A percentile compares a stretch with the other conserved stretches of the same genome.
Evolutionary conservation across 2,329 filamentous ascomycete species (phyloP).

Genomic region (Colletotrichum ledebouriae): DNA sequence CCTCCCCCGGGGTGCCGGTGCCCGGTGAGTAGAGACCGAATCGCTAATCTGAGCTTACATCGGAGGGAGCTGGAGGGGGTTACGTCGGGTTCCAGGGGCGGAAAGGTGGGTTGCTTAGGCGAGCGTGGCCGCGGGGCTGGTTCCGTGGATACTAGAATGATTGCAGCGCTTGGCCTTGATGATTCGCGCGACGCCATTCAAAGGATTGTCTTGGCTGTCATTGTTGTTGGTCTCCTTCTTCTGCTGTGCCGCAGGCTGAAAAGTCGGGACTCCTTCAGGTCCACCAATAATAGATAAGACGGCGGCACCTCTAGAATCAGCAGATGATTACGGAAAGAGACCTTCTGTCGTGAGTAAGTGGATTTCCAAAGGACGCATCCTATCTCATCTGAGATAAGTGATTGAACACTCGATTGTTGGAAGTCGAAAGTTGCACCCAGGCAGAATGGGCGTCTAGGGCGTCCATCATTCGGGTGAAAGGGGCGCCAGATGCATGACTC

Average conservation of each 20-base stretch:
- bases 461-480: not conserved
- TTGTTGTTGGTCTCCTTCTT: not conserved
- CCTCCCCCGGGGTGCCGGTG: not conserved
- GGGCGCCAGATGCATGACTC: not conserved
- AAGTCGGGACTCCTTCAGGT: conserved; percentile 31
- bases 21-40: not conserved
- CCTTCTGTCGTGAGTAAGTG: conserved; percentile 15
- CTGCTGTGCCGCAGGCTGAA: conserved; percentile 19
- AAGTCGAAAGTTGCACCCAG: not conserved
- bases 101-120: not conserved
- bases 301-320: not conserved
- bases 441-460: not conserved
- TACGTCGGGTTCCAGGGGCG: not conserved
- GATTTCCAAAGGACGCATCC: conserved; percentile 8
- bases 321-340: not conserved
- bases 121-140: not conserved
- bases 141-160: conserved; percentile 4
- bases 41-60: conserved; percentile 5
- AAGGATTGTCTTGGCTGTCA: not conserved
- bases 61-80: not conserved
- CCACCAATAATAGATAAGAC: conserved; percentile 38
- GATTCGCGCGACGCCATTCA: conserved; percentile 8
- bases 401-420: not conserved
- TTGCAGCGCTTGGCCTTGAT: conserved; percentile 15
- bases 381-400: not conserved